Evolutionary conservation across 352 stramenopile species (phyloP).

Genomic region (Phytophthora capsici): DNA sequence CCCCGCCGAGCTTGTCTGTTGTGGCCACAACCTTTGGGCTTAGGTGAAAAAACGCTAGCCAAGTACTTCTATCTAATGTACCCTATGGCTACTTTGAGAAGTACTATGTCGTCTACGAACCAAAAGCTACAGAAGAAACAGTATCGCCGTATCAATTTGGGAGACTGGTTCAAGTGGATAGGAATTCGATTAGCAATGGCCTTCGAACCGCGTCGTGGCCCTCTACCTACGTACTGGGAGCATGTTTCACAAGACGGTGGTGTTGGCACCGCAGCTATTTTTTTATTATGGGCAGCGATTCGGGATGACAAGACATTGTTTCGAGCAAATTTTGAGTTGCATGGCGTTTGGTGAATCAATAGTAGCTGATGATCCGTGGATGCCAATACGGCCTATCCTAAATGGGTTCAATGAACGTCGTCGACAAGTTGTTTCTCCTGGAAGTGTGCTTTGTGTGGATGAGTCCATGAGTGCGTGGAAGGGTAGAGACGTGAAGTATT

Average conservation of each 20-base stretch:
- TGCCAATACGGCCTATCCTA: background rate
- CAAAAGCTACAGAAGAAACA: background rate
- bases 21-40: background rate
- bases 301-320: slow-evolving; percentile 1
- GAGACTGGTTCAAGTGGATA: background rate
- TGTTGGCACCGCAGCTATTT: background rate
- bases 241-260: background rate
- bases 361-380: background rate
- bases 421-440: background rate
- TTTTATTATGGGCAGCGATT: background rate
- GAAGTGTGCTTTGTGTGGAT: background rate
- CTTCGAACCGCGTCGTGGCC: background rate
- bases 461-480: background rate
- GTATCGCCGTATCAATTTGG: background rate
- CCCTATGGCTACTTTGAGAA: background rate
- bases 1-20: background rate
- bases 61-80: background rate
- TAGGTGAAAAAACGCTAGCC: background rate
- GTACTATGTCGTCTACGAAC: background rate
- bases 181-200: background rate
- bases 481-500: too few species aligned
- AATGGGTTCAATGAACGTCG: background rate
- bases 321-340: background rate
- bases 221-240: background rate
- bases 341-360: background rate